Evolutionary conservation across 169 alveolate genomes (phyloP), one percentile per base, ranked within the genome.

Genomic region (Theileria annulata): DNA sequence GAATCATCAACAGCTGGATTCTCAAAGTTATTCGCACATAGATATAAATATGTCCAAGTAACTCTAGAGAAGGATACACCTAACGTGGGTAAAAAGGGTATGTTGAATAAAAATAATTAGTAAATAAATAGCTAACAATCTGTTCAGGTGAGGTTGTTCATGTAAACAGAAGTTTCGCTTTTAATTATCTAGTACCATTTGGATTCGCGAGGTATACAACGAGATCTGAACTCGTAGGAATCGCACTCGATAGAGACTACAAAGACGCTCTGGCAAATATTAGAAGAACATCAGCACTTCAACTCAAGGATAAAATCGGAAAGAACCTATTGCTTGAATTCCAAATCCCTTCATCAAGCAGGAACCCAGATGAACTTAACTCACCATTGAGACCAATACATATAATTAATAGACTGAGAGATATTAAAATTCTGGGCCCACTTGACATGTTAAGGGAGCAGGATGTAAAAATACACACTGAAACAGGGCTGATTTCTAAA

Each of bases 131-230:
- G 15, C 68, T 17, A 30, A 25, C 69, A 63, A n/a, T 15, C 71
- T 25, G 28, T 66, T 31, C 10, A 75, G 82, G 82, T 3, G 86
- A 76, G 8, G 73, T 77, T 0, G 82, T 71, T 47, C 28, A 58
- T n/a, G 90, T 84, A 23, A 84, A 79, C 13, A 63, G 85, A 21
- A 84, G 63, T 63, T 84, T 54, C 62, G 90, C 90, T 2, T 84
- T 84, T 48, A 76, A 84, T 64, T 84, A 84, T 72, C 90, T 84
- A 19, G 83, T 84, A 27, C 90, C 90, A 9, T 84, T 77, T 35
- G 90, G 87, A 77, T 77, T 84, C 67, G 90, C 90, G 2, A 27
- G 87, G 21, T 84, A 84, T 64, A 84, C 90, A 2, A 77, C 90
- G 12, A 66, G 90, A 12, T 73, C 90, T 13, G 90, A 84, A 37